These are phyloP conservation scores for Populus ilicifolia DNA, from an alignment of 345 rosid species.

Conservation along the genomic window DNA sequence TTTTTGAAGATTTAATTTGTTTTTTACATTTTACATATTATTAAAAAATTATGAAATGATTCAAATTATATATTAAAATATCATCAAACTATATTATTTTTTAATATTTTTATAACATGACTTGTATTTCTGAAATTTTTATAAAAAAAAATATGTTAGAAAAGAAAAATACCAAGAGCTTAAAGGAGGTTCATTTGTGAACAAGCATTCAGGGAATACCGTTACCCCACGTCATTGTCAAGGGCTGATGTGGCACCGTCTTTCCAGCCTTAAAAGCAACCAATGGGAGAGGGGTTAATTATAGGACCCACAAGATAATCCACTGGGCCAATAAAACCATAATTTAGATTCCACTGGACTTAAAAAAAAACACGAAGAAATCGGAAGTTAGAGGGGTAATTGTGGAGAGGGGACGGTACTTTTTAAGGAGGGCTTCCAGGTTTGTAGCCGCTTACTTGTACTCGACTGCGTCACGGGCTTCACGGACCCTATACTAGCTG, in stretches of 20 bases:
- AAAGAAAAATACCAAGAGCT: neutral
- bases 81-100: too few relatives aligned
- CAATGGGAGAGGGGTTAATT: neutral
- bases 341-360: neutral
- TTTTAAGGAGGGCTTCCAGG: conserved; percentile 22
- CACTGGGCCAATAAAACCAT: neutral
- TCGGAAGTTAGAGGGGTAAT: neutral
- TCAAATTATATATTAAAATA: too few relatives aligned
- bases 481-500: conserved; percentile 25
- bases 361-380: neutral
- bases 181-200: neutral
- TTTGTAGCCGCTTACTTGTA: conserved; percentile 37
- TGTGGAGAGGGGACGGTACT: neutral
- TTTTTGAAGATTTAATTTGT: too few relatives aligned
- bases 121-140: too few relatives aligned
- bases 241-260: conserved; percentile 23
- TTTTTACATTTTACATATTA: too few relatives aligned
- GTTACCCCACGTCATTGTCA: conserved; percentile 22
- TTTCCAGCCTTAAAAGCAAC: neutral
- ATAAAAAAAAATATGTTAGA: too few relatives aligned
- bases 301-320: neutral
- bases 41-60: too few relatives aligned
- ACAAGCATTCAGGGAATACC: conserved; percentile 11
- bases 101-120: too few relatives aligned
- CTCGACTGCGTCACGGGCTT: conserved; percentile 28